phyloP scores from a whole-genome alignment of 345 rosid species.

The Fremontodendron californicum region DNA sequence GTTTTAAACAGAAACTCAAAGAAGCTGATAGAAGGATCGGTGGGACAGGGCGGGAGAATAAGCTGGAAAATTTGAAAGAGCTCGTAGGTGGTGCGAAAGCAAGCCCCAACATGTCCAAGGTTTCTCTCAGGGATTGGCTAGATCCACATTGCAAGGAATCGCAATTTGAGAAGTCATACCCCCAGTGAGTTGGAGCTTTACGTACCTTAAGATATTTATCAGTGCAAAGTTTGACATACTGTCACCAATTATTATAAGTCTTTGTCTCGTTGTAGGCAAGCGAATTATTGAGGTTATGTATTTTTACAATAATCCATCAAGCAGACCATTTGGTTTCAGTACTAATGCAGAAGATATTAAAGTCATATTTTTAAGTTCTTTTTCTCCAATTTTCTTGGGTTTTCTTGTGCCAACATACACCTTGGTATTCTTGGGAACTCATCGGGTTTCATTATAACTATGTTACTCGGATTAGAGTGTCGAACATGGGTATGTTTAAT shows the following conservation, averaged over 20 bases:
- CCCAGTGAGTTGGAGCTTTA: conserved; percentile 30
- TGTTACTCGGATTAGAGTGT: no score
- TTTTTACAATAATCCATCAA: conserved; percentile 15
- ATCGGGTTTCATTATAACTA: no score
- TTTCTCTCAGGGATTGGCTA: conserved; percentile 71
- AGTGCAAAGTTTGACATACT: neutral
- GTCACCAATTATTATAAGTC: neutral
- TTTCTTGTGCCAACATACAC: neutral
- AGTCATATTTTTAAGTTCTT: neutral
- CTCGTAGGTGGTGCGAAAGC: conserved; percentile 57
- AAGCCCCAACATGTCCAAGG: conserved; percentile 42
- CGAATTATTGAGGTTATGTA: conserved; percentile 25
- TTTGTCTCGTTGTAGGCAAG: neutral
- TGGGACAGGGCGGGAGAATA: conserved; percentile 80
- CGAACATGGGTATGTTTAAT: no score
- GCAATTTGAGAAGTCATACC: conserved; percentile 60
- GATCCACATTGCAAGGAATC: conserved; percentile 93
- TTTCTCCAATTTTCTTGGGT: neutral
- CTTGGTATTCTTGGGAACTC: neutral
- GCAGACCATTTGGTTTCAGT: conserved; percentile 8
- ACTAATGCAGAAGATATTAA: neutral
- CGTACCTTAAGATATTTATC: conserved; percentile 10
- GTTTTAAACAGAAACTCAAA: conserved; percentile 76
- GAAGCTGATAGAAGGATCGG: conserved; percentile 68
- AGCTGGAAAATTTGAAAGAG: conserved; percentile 69